A percentile compares a stretch with the other conserved stretches of the same genome.
Evolutionary conservation across 768 basidiomycete genomes (phyloP).

Genomic region (Leccinellum luteum): DNA sequence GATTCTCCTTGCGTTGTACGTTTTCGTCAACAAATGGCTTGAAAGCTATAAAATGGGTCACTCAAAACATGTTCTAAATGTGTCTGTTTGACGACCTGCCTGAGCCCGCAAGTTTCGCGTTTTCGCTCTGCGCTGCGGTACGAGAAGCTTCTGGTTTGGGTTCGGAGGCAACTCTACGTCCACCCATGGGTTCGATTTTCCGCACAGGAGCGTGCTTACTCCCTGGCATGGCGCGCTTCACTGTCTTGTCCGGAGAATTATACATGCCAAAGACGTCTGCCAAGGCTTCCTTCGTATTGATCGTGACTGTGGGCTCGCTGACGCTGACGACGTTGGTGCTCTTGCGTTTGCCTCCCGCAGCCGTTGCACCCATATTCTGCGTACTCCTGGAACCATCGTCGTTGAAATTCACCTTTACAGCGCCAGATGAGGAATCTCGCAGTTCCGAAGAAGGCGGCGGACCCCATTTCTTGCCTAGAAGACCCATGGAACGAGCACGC

Average conservation of each 20-base stretch:
- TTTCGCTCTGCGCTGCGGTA: conserved; percentile 27
- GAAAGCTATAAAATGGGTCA: conserved; percentile 35
- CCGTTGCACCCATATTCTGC: conserved; percentile 36
- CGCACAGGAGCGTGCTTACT: conserved; percentile 73
- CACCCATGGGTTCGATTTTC: conserved; percentile 58
- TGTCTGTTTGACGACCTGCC: conserved; percentile 25
- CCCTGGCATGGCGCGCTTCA: conserved; percentile 51
- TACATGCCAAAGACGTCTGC: conserved; percentile 96
- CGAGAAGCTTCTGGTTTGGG: conserved; percentile 36
- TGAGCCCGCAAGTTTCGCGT: conserved; percentile 34
- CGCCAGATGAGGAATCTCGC: conserved; percentile 34
- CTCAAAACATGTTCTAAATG: conserved; percentile 19
- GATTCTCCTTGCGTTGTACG: conserved; percentile 42
- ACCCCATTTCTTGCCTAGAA: conserved; percentile 84
- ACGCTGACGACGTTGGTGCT: conserved; percentile 40
- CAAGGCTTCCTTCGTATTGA: conserved; percentile 94
- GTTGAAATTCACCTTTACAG: conserved; percentile 54
- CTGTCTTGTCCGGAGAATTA: conserved; percentile 82
- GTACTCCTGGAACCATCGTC: conserved; percentile 51
- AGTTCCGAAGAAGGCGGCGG: conserved; percentile 49
- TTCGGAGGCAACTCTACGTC: conserved; percentile 19
- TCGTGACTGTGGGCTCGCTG: conserved; percentile 84
- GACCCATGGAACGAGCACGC: conserved; percentile 76
- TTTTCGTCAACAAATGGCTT: conserved; percentile 72
- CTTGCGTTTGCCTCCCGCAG: conserved; percentile 38